Evolutionary conservation across 1,139 yeast genomes (phyloP), one percentile per base, ranked within the genome.

Genomic region (Scheffersomyces cryptocercus): DNA sequence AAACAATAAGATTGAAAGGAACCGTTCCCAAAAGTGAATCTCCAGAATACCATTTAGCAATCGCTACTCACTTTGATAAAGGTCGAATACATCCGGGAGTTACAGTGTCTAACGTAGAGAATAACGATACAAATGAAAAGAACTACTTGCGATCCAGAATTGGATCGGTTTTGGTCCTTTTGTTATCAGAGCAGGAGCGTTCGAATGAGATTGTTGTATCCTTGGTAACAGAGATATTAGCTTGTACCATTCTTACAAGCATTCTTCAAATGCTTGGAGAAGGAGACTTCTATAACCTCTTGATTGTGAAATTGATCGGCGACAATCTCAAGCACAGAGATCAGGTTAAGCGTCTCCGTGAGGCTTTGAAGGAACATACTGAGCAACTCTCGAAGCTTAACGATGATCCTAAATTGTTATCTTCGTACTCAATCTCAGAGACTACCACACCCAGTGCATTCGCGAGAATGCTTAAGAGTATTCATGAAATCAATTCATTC

Each of bases 221-320:
- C 0, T 65, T 91, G 13, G 59, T 85, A 0, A 70, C 84, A 14
- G 97, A 91, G 55, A 71, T 91, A 5, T 47, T 88, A 3, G 65
- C 89, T 0, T 72, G 79, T 42, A 72, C 79, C 0, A 56, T 73
- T 1, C 46, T 73, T 13, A 70, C 82, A 30, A 76, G 79, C 40
- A 59, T 85, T 0, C 56, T 87, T 26, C 63, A 69, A 16, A 76
- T 85, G 69, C 55, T 86, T 1, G 69, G 85, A 0, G 93, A 87
- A 45, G 81, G 93, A 1, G 96, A 89, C 58, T 86, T 82, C 49
- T 85, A 85, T 79, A 91, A 90, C 58, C 75, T 81, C 43, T 58
- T 75, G 41, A 74, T 89, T 14, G 82, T 84, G 5, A 77, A 79
- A 42, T 61, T 78, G 3, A 79, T 88, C 3, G 85, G 89, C 0